A percentile compares a stretch with the other conserved stretches of the same genome.
Evolutionary conservation across 306 rosid genomes (phyloP).

Genomic region (Cicer pinnatifidum): DNA sequence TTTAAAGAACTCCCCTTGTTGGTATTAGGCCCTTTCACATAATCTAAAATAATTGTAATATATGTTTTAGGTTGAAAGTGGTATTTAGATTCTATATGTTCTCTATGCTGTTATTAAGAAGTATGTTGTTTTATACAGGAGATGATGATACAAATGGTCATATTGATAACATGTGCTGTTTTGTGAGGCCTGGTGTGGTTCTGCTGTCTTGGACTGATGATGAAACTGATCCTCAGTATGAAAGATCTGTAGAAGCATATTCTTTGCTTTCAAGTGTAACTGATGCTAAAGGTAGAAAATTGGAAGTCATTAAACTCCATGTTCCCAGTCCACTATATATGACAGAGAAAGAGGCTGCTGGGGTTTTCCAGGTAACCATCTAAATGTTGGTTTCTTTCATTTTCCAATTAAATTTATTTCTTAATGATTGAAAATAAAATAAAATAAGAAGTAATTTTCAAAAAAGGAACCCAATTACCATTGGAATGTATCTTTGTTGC

Average conservation of each 20-base stretch:
- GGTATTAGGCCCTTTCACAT: conserved; percentile 7
- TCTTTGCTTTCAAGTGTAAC: conserved; percentile 65
- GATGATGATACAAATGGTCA: conserved; percentile 98
- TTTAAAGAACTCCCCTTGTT: conserved; percentile 25
- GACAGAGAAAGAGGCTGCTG: conserved; percentile 82
- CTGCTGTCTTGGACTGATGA: conserved; percentile 87
- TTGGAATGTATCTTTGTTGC: conserved; percentile 2
- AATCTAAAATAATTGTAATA: conserved; percentile 14
- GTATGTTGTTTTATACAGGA: conserved; percentile 58
- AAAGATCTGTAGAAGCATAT: conserved; percentile 72
- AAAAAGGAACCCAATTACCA: conserved; percentile 6
- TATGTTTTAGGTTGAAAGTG: conserved; percentile 31
- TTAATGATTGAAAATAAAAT: conserved; percentile 7
- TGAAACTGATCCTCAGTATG: conserved; percentile 83
- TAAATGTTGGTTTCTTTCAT: conserved; percentile 31
- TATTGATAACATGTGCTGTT: conserved; percentile 92
- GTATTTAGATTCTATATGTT: conserved; percentile 12
- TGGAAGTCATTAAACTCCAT: conserved; percentile 79
- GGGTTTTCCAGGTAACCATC: conserved; percentile 60
- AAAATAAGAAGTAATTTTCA: not conserved
- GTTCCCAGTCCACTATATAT: conserved; percentile 76
- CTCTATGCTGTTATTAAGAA: conserved; percentile 28
- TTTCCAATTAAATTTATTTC: not conserved
- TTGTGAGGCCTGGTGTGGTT: conserved; percentile 87
- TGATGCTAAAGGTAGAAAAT: conserved; percentile 78